Percentiles rank a stretch among this genome's conserved stretches.
These are phyloP conservation scores for Rosa multiflora DNA, from an alignment of 306 rosid genomes.

Conservation along the genomic window DNA sequence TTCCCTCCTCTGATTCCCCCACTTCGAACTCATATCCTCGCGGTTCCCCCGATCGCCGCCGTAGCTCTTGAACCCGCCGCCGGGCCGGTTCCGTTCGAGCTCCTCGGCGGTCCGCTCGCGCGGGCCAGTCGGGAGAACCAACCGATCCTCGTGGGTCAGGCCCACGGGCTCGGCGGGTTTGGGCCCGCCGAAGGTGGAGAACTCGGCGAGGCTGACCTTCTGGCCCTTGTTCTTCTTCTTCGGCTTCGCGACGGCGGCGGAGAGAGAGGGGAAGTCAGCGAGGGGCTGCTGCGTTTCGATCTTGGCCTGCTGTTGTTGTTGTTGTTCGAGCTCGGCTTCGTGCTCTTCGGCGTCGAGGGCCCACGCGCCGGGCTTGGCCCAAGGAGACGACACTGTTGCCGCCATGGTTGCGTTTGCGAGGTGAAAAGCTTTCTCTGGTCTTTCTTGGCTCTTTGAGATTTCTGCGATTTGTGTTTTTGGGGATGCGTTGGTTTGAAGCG, in stretches of 20 bases:
- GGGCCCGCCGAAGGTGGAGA: constrained; percentile 45
- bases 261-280: constrained; percentile 82
- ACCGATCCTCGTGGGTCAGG: constrained; percentile 44
- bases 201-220: constrained; percentile 57
- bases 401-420: constrained; percentile 49
- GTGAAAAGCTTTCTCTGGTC: background rate
- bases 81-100: constrained; percentile 52
- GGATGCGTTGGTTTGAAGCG: constrained; percentile 33
- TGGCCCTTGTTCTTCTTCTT: constrained; percentile 83
- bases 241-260: constrained; percentile 69
- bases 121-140: constrained; percentile 76
- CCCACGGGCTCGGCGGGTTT: constrained; percentile 35
- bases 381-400: constrained; percentile 81
- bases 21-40: constrained; percentile 57
- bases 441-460: background rate
- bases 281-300: constrained; percentile 26
- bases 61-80: constrained; percentile 60
- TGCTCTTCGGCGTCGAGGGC: constrained; percentile 79
- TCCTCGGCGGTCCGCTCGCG: constrained; percentile 92
- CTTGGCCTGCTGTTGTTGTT: constrained; percentile 11
- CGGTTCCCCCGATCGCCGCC: constrained; percentile 38
- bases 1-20: constrained; percentile 70
- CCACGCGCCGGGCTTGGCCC: constrained; percentile 98
- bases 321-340: constrained; percentile 70
- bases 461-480: background rate